phyloP scores from a whole-genome alignment of 1,284 basidiomycete species.

The Veloporphyrellus conicus region DNA sequence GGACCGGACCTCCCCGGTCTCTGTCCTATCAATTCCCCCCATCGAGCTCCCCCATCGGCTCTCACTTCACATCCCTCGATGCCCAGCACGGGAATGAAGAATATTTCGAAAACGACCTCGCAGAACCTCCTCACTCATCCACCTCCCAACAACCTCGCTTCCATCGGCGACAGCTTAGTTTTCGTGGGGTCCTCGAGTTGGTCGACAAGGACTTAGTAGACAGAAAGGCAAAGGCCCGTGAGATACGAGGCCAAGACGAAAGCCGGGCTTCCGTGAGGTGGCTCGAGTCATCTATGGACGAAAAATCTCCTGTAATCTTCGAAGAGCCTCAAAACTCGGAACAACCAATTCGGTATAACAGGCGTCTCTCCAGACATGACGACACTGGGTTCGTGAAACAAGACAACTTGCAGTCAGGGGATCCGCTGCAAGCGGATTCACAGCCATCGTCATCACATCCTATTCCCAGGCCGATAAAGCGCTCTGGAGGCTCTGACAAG shows the following conservation, averaged over 20 bases:
- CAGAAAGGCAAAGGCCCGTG: slow-evolving; percentile 54
- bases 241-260: slow-evolving; percentile 46
- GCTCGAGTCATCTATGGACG: slow-evolving; percentile 55
- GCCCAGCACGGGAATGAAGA: slow-evolving; percentile 26
- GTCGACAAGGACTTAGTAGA: slow-evolving; percentile 42
- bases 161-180: slow-evolving; percentile 38
- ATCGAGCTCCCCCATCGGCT: slow-evolving; percentile 40
- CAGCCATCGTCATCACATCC: slow-evolving; percentile 47
- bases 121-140: slow-evolving; percentile 21
- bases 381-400: slow-evolving; percentile 6
- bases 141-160: slow-evolving; percentile 26
- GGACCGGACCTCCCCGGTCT: slow-evolving; percentile 72
- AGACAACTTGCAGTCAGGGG: slow-evolving; percentile 10
- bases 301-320: slow-evolving; percentile 37
- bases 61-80: slow-evolving; percentile 18
- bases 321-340: slow-evolving; percentile 18
- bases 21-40: slow-evolving; percentile 62
- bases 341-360: slow-evolving; percentile 12
- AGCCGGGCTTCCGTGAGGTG: slow-evolving; percentile 51
- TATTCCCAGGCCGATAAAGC: slow-evolving; percentile 30
- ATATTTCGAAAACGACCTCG: slow-evolving; percentile 31
- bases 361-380: slow-evolving; percentile 6
- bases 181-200: slow-evolving; percentile 61
- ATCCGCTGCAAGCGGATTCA: slow-evolving; percentile 15
- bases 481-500: slow-evolving; percentile 38